phyloP scores from a whole-genome alignment of 352 stramenopile genomes.

The Peronospora farinosa region DNA sequence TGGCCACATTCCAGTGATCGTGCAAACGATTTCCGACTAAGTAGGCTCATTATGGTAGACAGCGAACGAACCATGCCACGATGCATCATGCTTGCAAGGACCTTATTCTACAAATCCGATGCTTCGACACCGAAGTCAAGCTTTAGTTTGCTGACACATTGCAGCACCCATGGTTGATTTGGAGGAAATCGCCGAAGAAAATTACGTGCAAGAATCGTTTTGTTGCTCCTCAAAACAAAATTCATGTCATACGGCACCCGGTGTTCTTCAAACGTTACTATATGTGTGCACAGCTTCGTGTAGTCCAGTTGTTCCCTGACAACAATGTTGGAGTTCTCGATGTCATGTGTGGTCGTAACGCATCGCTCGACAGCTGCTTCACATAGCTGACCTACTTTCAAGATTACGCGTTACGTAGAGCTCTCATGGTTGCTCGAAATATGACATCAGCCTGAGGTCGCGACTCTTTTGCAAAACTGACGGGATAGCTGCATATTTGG shows the following conservation, averaged over 20 bases:
- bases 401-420: slow-evolving; percentile 34
- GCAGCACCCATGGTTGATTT: slow-evolving; percentile 31
- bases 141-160: slow-evolving; percentile 37
- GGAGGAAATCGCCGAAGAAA: slow-evolving; percentile 36
- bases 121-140: slow-evolving; percentile 47
- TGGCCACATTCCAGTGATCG: slow-evolving; percentile 27
- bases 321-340: slow-evolving; percentile 14
- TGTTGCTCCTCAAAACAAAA: slow-evolving; percentile 32
- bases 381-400: slow-evolving; percentile 27
- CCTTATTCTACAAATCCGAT: slow-evolving; percentile 39
- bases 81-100: slow-evolving; percentile 41
- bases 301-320: slow-evolving; percentile 33
- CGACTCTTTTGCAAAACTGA: slow-evolving; percentile 38
- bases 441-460: slow-evolving; percentile 46
- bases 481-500: slow-evolving; percentile 33
- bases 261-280: slow-evolving; percentile 51
- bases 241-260: slow-evolving; percentile 41
- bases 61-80: slow-evolving; percentile 45
- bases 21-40: slow-evolving; percentile 36
- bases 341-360: slow-evolving; percentile 20
- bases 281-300: slow-evolving; percentile 32
- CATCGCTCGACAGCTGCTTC: slow-evolving; percentile 17
- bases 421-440: slow-evolving; percentile 45
- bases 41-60: slow-evolving; percentile 25
- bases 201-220: slow-evolving; percentile 37